Evolutionary conservation across 306 rosid species (phyloP).

Genomic region (Dalbergia oliveri): DNA sequence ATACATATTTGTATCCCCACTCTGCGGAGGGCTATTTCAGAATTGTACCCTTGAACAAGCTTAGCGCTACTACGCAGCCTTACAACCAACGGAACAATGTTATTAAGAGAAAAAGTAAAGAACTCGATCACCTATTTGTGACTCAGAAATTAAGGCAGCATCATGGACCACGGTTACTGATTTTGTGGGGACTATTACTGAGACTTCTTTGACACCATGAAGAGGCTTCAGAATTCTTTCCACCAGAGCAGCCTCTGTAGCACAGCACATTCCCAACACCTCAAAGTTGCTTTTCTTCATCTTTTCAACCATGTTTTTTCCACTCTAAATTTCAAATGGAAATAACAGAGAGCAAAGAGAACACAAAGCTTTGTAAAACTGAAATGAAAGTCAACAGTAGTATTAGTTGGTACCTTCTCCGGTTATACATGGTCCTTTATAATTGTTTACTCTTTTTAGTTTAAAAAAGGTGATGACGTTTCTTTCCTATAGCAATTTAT

Average conservation of each 20-base stretch:
- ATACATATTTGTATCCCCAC: too few relatives aligned
- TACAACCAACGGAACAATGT: too few relatives aligned
- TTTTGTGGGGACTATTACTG: constrained; percentile 68
- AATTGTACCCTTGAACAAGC: too few relatives aligned
- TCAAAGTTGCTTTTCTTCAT: constrained; percentile 80
- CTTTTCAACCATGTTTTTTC: constrained; percentile 38
- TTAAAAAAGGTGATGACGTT: too few relatives aligned
- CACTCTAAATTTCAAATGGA: not conserved
- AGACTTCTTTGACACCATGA: constrained; percentile 69
- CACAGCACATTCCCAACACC: constrained; percentile 89
- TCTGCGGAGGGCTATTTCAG: too few relatives aligned
- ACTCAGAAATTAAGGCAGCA: constrained; percentile 63
- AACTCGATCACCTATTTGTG: constrained; percentile 69
- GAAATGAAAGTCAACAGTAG: not conserved
- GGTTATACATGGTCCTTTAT: not conserved
- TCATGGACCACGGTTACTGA: constrained; percentile 84
- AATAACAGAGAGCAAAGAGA: not conserved
- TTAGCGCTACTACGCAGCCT: too few relatives aligned
- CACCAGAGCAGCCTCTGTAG: constrained; percentile 74
- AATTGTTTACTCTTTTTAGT: too few relatives aligned
- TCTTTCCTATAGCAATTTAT: too few relatives aligned
- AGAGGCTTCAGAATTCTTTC: constrained; percentile 75
- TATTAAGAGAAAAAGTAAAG: constrained; percentile 7
- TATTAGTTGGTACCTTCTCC: not conserved
- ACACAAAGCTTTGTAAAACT: not conserved